Percentiles rank a stretch among this genome's conserved stretches.
These are phyloP conservation scores for Pleurotus sapidus DNA, from an alignment of 768 basidiomycete species.

Conservation along the genomic window DNA sequence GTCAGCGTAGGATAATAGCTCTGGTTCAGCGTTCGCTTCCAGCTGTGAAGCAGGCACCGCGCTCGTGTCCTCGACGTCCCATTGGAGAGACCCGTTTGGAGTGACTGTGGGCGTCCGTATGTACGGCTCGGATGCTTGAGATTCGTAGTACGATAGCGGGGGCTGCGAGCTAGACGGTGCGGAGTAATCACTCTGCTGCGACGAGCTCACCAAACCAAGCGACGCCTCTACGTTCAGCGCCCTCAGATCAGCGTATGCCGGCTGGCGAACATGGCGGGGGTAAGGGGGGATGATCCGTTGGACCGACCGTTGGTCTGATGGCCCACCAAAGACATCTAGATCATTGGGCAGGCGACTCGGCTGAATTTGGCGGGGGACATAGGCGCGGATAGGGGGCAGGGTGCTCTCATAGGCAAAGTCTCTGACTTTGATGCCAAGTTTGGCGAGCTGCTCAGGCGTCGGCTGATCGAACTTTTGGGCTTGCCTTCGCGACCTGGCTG, in stretches of 20 bases:
- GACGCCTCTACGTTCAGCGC: neutral
- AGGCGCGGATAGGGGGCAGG: constrained; percentile 56
- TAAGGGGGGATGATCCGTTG: neutral
- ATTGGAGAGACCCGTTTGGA: constrained; percentile 52
- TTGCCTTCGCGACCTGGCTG: constrained; percentile 3
- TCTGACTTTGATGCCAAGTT: constrained; percentile 42
- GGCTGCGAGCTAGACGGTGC: constrained; percentile 21
- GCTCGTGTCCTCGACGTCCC: constrained; percentile 30
- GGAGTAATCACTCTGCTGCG: constrained; percentile 17
- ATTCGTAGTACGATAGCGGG: constrained; percentile 24
- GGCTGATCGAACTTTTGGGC: constrained; percentile 23
- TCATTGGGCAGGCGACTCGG: constrained; percentile 38
- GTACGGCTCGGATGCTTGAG: constrained; percentile 44
- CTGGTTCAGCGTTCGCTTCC: constrained; percentile 23
- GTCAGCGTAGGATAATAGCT: constrained; percentile 33
- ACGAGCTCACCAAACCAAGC: constrained; percentile 9
- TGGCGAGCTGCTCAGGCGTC: constrained; percentile 19
- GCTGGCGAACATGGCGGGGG: constrained; percentile 4
- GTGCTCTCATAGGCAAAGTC: constrained; percentile 72
- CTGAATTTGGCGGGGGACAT: constrained; percentile 47
- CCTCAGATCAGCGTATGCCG: neutral
- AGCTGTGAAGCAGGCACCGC: constrained; percentile 33
- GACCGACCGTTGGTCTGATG: neutral
- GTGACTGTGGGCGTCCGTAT: constrained; percentile 53
- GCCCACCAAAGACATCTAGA: constrained; percentile 26